Evolutionary conservation across 2,329 filamentous ascomycete genomes (phyloP).

Genomic region (Blastomyces parvus): DNA sequence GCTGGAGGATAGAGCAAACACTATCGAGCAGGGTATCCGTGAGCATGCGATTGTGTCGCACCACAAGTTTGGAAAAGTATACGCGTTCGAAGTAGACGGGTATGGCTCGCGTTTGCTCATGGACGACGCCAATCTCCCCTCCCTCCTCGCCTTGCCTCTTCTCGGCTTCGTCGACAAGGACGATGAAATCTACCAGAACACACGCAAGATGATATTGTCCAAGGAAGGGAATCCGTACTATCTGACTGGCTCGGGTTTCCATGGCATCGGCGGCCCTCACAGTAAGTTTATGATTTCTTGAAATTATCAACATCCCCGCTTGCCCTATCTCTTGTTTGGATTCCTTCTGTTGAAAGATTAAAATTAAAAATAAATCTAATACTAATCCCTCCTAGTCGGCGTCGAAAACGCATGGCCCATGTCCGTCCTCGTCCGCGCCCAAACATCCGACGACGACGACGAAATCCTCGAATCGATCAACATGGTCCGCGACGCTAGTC

Average conservation of each 20-base stretch:
- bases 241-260: conserved; percentile 64
- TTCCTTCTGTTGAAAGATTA: neutral
- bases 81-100: conserved; percentile 57
- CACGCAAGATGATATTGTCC: conserved; percentile 68
- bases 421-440: conserved; percentile 82
- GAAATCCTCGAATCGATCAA: conserved; percentile 70
- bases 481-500: conserved; percentile 64
- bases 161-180: conserved; percentile 49
- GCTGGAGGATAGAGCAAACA: conserved; percentile 49
- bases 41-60: conserved; percentile 62
- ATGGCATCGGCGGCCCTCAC: conserved; percentile 76
- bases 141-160: conserved; percentile 50
- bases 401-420: conserved; percentile 94
- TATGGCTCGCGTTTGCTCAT: conserved; percentile 54
- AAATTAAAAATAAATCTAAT: neutral
- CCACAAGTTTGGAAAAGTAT: conserved; percentile 47
- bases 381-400: conserved; percentile 50
- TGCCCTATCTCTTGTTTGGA: conserved; percentile 9
- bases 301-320: neutral
- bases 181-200: conserved; percentile 75
- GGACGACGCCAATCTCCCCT: conserved; percentile 59
- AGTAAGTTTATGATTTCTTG: conserved; percentile 32
- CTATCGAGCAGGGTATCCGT: conserved; percentile 67
- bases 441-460: conserved; percentile 69
- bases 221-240: conserved; percentile 81